A percentile compares a stretch with the other conserved stretches of the same genome.
Conservation (phyloP, 495 filamentous ascomycete genomes). For the Tuber umbilicatum region DNA sequence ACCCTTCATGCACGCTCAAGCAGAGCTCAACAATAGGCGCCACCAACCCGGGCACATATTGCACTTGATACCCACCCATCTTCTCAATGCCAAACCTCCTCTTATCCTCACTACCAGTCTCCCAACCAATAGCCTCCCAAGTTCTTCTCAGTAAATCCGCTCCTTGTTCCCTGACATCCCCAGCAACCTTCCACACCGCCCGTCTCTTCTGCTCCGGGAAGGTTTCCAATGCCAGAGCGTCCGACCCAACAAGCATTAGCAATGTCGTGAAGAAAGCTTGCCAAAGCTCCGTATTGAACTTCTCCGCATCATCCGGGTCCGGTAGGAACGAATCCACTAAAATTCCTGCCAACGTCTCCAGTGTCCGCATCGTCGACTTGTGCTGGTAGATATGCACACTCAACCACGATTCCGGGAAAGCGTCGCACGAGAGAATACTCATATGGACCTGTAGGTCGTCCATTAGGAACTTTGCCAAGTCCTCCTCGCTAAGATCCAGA, state of each 20-base stretch:
- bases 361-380: conserved; percentile 74
- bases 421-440: conserved; percentile 80
- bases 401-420: conserved; percentile 84
- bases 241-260: conserved; percentile 79
- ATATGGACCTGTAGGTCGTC: conserved; percentile 74
- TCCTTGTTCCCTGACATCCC: conserved; percentile 87
- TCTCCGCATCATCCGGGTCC: conserved; percentile 81
- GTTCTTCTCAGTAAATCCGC: conserved; percentile 73
- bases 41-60: conserved; percentile 90
- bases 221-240: conserved; percentile 83
- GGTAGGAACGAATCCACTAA: conserved; percentile 74
- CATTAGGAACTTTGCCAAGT: conserved; percentile 66
- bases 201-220: conserved; percentile 95
- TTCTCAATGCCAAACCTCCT: conserved; percentile 67
- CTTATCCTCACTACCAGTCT: conserved; percentile 62
- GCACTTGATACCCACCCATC: conserved; percentile 94
- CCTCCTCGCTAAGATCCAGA: conserved; percentile 64
- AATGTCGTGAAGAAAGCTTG: conserved; percentile 84
- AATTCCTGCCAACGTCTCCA: conserved; percentile 75
- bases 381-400: conserved; percentile 94
- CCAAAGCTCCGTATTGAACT: conserved; percentile 90
- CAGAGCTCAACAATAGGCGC: conserved; percentile 89
- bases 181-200: conserved; percentile 97
- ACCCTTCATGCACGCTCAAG: conserved; percentile 86
- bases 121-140: conserved; percentile 98